Evolutionary conservation across 2,329 filamentous ascomycete species (phyloP).

Genomic region (Ophidiomyces ophidiicola): DNA sequence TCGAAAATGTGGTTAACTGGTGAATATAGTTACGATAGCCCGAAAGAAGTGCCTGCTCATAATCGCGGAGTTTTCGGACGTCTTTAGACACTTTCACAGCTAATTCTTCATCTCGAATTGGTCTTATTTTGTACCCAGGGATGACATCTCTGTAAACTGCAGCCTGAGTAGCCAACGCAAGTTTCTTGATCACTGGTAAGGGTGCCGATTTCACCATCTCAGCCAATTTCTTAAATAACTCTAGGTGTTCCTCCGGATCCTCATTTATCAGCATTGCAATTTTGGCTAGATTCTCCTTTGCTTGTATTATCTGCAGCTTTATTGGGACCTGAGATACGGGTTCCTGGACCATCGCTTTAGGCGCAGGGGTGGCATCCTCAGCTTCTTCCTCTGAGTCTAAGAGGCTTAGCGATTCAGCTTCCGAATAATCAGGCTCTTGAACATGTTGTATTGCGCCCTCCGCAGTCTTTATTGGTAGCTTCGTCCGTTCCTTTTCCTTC

Average conservation of each 20-base stretch:
- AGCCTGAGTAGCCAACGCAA: conserved; percentile 75
- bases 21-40: conserved; percentile 79
- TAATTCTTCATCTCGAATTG: conserved; percentile 60
- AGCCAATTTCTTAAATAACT: conserved; percentile 63
- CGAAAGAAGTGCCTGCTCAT: conserved; percentile 74
- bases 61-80: conserved; percentile 65
- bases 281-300: conserved; percentile 84
- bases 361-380: conserved; percentile 38
- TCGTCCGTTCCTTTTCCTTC: conserved; percentile 59
- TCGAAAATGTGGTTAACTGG: conserved; percentile 56
- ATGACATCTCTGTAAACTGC: conserved; percentile 93
- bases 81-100: conserved; percentile 82
- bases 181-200: conserved; percentile 63
- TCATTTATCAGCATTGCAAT: conserved; percentile 74
- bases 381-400: conserved; percentile 48
- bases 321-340: conserved; percentile 55
- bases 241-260: conserved; percentile 79
- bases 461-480: conserved; percentile 74
- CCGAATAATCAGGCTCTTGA: conserved; percentile 30
- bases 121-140: conserved; percentile 87
- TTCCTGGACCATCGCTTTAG: conserved; percentile 40
- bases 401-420: conserved; percentile 52
- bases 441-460: conserved; percentile 59
- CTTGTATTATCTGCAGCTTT: conserved; percentile 67
- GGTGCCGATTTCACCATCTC: conserved; percentile 56